Base-by-base conservation (phyloP, 2,329 filamentous ascomycete genomes). In the Westerdykella ornata region DNA sequence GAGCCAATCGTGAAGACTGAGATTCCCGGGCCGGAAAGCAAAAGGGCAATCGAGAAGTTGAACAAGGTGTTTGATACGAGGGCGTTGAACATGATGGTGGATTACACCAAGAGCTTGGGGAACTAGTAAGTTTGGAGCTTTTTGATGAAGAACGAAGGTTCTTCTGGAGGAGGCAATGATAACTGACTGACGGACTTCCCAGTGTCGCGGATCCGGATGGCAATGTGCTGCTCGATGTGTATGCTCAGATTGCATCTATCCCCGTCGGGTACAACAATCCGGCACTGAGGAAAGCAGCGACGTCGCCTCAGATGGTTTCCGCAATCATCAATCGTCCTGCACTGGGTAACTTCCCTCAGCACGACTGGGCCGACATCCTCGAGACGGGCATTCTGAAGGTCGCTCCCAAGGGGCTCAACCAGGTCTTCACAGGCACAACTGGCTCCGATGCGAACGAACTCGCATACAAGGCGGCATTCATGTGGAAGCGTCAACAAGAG, bases 381-480 rank as follows among this genome's bases (percentile, higher is more conserved):
- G 80, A 85, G 68, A 80, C 81, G 2, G 87, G 88, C 55, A 80
- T 94, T 47, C 80, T 96, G 54, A 81, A 78, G 58, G 87, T 86
- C 37, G 87, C 88, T 0, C 89, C 88, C 45, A 84, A 83, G 64
- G 88, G 88, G 26, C 72, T 90, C 48, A 72, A 88, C 73, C 85
- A 95, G 68, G 88, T 95, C 54, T 94, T 94, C 72, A 95, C 88
- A 14, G 87, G 84, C 51, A 84, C 88, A 74, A 80, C 88, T 40
- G 88, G 88, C 47, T 94, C 87, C 15, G 88, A 95, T 60, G 88
- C 88, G 68, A 95, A 95, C 71, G 89, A 95, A 72, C 85, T 86
- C 26, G 89, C 89, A 33, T 95, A 88, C 78, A 95, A 95, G 72
- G 88, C 88, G 7, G 88, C 89, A 37, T 95, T 95, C 72, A 95